Evolutionary conservation across 2,329 filamentous ascomycete species (phyloP).

Genomic region (Drechslera avenae): DNA sequence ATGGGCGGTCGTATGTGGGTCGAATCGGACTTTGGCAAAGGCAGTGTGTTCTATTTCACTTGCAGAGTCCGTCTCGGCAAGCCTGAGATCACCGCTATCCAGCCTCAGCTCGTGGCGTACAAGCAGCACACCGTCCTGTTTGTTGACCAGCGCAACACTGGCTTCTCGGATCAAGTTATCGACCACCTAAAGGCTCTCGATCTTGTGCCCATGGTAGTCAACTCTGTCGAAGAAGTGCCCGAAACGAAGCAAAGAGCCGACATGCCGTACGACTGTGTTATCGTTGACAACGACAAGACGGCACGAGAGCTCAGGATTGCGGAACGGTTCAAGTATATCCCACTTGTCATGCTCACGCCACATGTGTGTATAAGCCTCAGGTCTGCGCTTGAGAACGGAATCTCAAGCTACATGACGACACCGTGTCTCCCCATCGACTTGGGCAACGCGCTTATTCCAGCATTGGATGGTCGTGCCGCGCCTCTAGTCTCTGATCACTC

Average conservation of each 20-base stretch:
- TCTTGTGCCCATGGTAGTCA: conserved; percentile 82
- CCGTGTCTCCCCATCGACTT: conserved; percentile 93
- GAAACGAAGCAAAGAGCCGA: conserved; percentile 52
- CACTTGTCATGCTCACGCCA: conserved; percentile 89
- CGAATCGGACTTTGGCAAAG: conserved; percentile 86
- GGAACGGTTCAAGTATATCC: conserved; percentile 97
- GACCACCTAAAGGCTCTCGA: conserved; percentile 79
- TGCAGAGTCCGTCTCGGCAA: conserved; percentile 86
- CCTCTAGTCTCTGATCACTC: conserved; percentile 92
- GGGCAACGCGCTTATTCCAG: conserved; percentile 94
- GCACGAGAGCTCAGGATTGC: conserved; percentile 83
- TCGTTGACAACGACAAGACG: conserved; percentile 91
- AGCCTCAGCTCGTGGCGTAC: conserved; percentile 87
- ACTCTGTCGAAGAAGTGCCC: conserved; percentile 71
- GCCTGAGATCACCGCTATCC: conserved; percentile 76
- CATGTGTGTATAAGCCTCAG: conserved; percentile 90
- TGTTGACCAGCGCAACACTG: conserved; percentile 87
- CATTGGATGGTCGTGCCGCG: conserved; percentile 88
- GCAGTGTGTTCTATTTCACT: conserved; percentile 96
- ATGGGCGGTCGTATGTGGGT: conserved; percentile 99
- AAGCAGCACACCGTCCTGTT: conserved; percentile 90
- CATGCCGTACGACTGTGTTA: conserved; percentile 88
- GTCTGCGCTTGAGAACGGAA: conserved; percentile 90
- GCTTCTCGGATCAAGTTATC: conserved; percentile 75
- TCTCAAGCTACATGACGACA: conserved; percentile 99